phyloP scores from a whole-genome alignment of 2,329 filamentous ascomycete species.

The Metarhizium anisopliae region DNA sequence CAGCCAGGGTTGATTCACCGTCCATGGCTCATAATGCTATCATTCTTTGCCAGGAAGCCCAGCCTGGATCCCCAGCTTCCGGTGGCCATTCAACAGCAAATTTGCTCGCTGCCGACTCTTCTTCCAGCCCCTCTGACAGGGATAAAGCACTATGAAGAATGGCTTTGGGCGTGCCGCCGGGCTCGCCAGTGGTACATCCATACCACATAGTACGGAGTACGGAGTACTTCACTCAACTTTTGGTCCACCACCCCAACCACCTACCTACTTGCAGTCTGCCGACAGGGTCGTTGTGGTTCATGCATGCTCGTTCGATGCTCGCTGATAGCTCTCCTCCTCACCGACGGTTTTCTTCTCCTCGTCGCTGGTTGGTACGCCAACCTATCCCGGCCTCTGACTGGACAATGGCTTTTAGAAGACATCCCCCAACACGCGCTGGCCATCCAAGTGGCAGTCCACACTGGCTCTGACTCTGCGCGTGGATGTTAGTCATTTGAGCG shows the following conservation, averaged over 20 bases:
- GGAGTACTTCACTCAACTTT: neutral
- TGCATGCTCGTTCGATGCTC: constrained; percentile 5
- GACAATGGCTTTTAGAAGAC: constrained; percentile 6
- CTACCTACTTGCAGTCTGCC: constrained; percentile 1
- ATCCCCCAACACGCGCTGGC: neutral
- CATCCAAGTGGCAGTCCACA: neutral
- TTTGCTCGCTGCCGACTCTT: constrained; percentile 6
- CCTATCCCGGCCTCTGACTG: constrained; percentile 3
- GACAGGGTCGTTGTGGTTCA: constrained; percentile 7
- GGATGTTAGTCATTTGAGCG: neutral
- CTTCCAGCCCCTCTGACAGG: constrained; percentile 4
- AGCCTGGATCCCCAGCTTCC: constrained; percentile 3
- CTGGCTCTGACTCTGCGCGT: neutral
- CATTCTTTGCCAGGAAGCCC: neutral
- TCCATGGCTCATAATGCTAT: constrained; percentile 6
- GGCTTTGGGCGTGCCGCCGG: neutral
- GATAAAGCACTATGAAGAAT: neutral
- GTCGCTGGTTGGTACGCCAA: neutral
- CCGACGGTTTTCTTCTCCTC: constrained; percentile 3
- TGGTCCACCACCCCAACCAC: constrained; percentile 4
- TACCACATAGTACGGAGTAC: too few relatives aligned
- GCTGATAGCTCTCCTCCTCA: constrained; percentile 1
- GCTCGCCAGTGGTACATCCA: neutral
- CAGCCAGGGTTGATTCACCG: constrained; percentile 16
- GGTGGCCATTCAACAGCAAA: constrained; percentile 8